phyloP scores from a whole-genome alignment of 495 filamentous ascomycete genomes.

The Penicillium samsonianum region DNA sequence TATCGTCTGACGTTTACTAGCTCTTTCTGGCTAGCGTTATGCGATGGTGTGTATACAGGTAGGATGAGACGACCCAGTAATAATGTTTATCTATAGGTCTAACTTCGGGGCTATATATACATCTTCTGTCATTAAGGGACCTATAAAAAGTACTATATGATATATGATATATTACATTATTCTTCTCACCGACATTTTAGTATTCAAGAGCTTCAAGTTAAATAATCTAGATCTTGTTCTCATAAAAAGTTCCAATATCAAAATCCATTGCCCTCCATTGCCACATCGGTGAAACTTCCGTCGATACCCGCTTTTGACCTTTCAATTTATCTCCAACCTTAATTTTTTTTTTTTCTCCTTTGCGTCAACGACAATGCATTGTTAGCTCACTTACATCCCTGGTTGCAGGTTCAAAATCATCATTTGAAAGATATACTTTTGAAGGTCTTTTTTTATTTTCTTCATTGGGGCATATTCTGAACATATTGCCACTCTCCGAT shows the following conservation, averaged over 20 bases:
- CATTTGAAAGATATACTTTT: neutral
- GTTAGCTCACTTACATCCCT: constrained; percentile 2
- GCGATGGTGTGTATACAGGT: neutral
- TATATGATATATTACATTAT: neutral
- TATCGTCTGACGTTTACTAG: neutral
- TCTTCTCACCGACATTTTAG: neutral
- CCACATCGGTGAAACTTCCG: constrained; percentile 26
- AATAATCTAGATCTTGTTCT: neutral
- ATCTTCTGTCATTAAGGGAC: neutral
- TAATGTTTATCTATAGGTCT: neutral
- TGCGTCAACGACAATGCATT: constrained; percentile 25
- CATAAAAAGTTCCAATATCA: neutral
- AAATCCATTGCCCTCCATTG: neutral
- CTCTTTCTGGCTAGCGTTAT: neutral
- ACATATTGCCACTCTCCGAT: neutral
- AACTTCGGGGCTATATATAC: neutral
- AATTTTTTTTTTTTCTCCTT: constrained; percentile 21
- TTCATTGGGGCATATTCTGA: neutral
- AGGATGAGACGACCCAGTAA: neutral
- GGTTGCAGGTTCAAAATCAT: neutral
- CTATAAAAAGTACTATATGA: neutral
- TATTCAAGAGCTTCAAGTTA: neutral
- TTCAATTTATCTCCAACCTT: constrained; percentile 20
- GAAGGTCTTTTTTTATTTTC: neutral
- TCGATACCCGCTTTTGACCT: constrained; percentile 35